Evolutionary conservation across 1,139 yeast species (phyloP).

Genomic region (Candida pseudoviswanathii): DNA sequence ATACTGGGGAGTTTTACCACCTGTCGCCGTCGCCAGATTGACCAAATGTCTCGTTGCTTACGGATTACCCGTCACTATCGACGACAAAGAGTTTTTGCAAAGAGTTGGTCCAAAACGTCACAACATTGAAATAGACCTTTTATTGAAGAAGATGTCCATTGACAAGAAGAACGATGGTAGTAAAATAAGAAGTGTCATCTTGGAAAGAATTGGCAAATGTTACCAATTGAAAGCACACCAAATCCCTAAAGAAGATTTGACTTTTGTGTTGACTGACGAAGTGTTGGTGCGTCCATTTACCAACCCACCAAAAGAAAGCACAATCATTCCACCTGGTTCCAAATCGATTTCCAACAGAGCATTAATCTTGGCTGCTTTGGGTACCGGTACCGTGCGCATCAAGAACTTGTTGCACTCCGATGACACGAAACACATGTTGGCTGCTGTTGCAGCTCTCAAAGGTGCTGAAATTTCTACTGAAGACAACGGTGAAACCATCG

Average conservation of each 20-base stretch:
- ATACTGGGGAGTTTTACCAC: slow-evolving; percentile 82
- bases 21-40: slow-evolving; percentile 92
- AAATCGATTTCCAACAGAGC: slow-evolving; percentile 97
- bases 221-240: slow-evolving; percentile 86
- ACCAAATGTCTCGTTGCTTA: slow-evolving; percentile 82
- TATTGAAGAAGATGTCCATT: slow-evolving; percentile 85
- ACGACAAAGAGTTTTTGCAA: slow-evolving; percentile 66
- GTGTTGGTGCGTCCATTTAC: slow-evolving; percentile 63
- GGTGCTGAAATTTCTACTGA: slow-evolving; percentile 84
- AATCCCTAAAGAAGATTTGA: slow-evolving; percentile 77
- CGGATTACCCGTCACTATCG: slow-evolving; percentile 78
- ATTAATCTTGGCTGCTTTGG: slow-evolving; percentile 86
- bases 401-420: slow-evolving; percentile 90
- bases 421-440: slow-evolving; percentile 93
- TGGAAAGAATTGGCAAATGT: slow-evolving; percentile 85
- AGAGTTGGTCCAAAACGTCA: slow-evolving; percentile 64
- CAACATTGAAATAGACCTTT: slow-evolving; percentile 68
- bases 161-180: slow-evolving; percentile 96
- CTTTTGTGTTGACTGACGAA: slow-evolving; percentile 85
- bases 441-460: slow-evolving; percentile 74
- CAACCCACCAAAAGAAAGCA: slow-evolving; percentile 41
- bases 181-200: slow-evolving; percentile 81
- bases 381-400: slow-evolving; percentile 79
- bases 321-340: slow-evolving; percentile 90
- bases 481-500: slow-evolving; percentile 86